Evolutionary conservation across 2,329 filamentous ascomycete species (phyloP).

Genomic region (Aspergillus ibericus): DNA sequence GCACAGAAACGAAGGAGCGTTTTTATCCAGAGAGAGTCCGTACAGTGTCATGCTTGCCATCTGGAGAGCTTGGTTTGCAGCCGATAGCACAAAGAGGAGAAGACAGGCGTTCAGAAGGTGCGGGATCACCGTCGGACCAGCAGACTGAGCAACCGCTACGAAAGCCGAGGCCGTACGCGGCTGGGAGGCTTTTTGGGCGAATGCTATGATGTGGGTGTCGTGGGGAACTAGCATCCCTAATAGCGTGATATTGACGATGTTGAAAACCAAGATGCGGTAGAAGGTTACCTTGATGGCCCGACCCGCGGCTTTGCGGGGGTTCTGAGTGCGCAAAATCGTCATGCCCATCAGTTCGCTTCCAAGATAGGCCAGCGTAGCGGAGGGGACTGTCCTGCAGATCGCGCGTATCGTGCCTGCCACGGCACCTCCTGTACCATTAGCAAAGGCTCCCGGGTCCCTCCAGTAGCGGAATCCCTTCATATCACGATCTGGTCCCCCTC

Average conservation of each 20-base stretch:
- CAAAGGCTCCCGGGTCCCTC: slow-evolving; percentile 60
- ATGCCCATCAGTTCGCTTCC: slow-evolving; percentile 75
- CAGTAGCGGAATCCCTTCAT: slow-evolving; percentile 65
- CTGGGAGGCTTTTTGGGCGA: slow-evolving; percentile 43
- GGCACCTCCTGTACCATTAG: slow-evolving; percentile 32
- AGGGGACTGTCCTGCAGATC: slow-evolving; percentile 70
- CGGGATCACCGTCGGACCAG: slow-evolving; percentile 63
- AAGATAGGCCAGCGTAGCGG: slow-evolving; percentile 74
- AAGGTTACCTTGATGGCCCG: slow-evolving; percentile 77
- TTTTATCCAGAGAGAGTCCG: slow-evolving; percentile 68
- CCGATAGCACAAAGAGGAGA: slow-evolving; percentile 71
- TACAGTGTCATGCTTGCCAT: slow-evolving; percentile 70
- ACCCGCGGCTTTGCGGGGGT: slow-evolving; percentile 72
- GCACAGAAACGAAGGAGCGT: slow-evolving; percentile 69
- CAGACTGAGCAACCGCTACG: slow-evolving; percentile 67
- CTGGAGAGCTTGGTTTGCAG: slow-evolving; percentile 74
- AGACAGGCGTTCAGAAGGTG: slow-evolving; percentile 72
- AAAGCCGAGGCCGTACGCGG: slow-evolving; percentile 67
- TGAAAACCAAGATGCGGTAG: slow-evolving; percentile 78
- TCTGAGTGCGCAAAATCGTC: slow-evolving; percentile 73
- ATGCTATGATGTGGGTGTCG: slow-evolving; percentile 58
- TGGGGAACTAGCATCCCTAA: slow-evolving; percentile 76
- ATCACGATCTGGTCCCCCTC: slow-evolving; percentile 63
- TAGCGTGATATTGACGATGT: slow-evolving; percentile 70
- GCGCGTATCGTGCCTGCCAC: slow-evolving; percentile 55